Base-by-base conservation (phyloP, 768 basidiomycete species). In the Termitomyces sp. region DNA sequence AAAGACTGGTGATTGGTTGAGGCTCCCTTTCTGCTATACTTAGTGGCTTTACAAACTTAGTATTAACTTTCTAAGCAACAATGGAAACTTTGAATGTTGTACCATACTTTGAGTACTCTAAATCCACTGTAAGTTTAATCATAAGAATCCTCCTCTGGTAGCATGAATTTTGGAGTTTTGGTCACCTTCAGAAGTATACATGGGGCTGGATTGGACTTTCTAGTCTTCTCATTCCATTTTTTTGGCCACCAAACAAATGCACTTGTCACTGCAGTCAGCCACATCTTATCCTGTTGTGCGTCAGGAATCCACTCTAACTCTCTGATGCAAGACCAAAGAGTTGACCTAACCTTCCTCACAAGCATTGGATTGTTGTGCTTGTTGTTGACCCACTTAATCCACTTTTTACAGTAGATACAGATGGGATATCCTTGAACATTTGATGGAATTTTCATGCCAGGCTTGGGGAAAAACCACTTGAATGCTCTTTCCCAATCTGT, bases 281-380 rank as follows among this genome's bases (percentile, higher is more conserved):
- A 55, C 28, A 59, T 50, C 46, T 59, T 59, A n/a, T 55, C 48
- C n/a, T 59, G 58, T 6, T 38, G 46, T 13, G 58, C 26, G 14
- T 59, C 18, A 1, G 48, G 48, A 12, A 59, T 59, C 54, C 30
- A 59, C 0, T 38, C n/a, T 4, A 36, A 5, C 12, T n/a, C 20
- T 6, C 14, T 13, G 6, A 53, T 4, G 0, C 26, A 4, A 10
- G 1, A 4, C 30, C 38, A 53, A 9, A 53, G 14, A 44, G 4
- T 4, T 6, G 4, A 44, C 22, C 43, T 4, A 44, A 44, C 22
- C 16, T 22, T n/a, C 38, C 42, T 1, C 4, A 44, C 24, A 1
- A 50, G 38, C 12, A 24, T n/a, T 16, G n/a, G 13, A n/a, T 42
- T 20, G 8, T 35, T 33, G 2, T 13, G 20, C 2, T 36, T 10